Conservation (phyloP, 2,329 filamentous ascomycete species). For the Alternaria triticina region DNA sequence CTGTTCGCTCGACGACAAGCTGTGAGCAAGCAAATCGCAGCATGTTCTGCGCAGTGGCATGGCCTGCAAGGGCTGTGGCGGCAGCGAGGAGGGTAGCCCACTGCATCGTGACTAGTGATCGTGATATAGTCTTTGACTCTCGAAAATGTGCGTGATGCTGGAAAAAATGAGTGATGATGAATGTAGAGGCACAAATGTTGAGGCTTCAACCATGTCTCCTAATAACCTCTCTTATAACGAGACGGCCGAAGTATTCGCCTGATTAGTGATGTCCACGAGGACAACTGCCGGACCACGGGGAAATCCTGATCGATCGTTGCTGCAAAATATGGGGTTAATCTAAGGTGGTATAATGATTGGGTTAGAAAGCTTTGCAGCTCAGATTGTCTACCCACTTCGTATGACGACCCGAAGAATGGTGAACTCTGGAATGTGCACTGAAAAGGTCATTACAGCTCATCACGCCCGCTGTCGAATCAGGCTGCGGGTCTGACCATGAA, state of each 20-base stretch:
- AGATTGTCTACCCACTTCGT: constrained; percentile 27
- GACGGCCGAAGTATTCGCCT: constrained; percentile 7
- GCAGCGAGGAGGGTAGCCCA: constrained; percentile 35
- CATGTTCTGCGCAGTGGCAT: constrained; percentile 39
- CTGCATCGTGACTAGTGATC: constrained; percentile 30
- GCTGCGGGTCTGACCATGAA: neutral
- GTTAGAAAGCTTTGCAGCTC: constrained; percentile 19
- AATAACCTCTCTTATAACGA: constrained; percentile 38
- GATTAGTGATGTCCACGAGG: constrained; percentile 16
- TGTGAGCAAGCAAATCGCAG: constrained; percentile 45
- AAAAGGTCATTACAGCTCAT: constrained; percentile 16
- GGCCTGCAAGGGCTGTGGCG: constrained; percentile 28
- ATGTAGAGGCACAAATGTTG: constrained; percentile 18
- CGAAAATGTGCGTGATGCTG: neutral
- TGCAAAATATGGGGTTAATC: constrained; percentile 38
- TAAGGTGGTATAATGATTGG: constrained; percentile 37
- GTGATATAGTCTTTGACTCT: neutral
- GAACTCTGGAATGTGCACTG: constrained; percentile 19
- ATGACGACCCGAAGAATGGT: constrained; percentile 15
- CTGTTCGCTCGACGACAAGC: constrained; percentile 43
- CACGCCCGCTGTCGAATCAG: constrained; percentile 17
- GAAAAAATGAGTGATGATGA: constrained; percentile 15
- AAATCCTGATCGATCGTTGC: constrained; percentile 29
- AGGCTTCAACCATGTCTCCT: constrained; percentile 22
- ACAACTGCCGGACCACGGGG: constrained; percentile 35